Evolutionary conservation across 495 filamentous ascomycete genomes (phyloP), one percentile per base, ranked within the genome.

Genomic region (Amniculicola lignicola): DNA sequence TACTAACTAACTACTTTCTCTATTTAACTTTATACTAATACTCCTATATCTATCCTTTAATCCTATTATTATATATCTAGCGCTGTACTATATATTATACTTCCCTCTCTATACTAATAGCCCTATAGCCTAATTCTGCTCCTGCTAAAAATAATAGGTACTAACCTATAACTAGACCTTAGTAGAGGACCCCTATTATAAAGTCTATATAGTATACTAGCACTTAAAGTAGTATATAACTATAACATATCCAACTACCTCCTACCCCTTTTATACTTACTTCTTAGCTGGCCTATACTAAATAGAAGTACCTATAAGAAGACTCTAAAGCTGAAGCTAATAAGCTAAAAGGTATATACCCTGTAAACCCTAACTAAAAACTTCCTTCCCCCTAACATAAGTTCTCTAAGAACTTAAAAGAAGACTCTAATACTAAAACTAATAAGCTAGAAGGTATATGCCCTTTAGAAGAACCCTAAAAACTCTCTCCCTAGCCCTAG

Each of bases 31-130:
- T 16, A 16, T 16, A 16, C 37, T 18, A 16, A 40, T 16, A 18
- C 37, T 40, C 37, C n/a, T n/a, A n/a, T n/a, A n/a, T n/a, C n/a
- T n/a, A n/a, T n/a, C n/a, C n/a, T n/a, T n/a, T n/a, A n/a, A n/a
- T n/a, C n/a, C 43, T n/a, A 28, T 46, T 25, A 46, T 46, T 25
- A 46, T 46, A 46, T 46, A 27, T 46, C 43, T 25, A 46, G 43
- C 43, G 25, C 43, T 19, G 43, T 25, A 46, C 40, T 24, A 21
- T 25, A 25, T 25, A 25, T 29, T 27, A 27, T 19, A 19, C 43
- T 27, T 29, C 43, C 21, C 43, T 29, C 25, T 46, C 43, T 25
- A 46, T 46, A 14, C 43, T 25, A 27, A 46, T 46, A 25, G 43
- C 43, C 43, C 21, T 25, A 22, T 25, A 29, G 25, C 43, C 43